A percentile compares a stretch with the other conserved stretches of the same genome.
Conservation (phyloP, 345 rosid genomes). For the Limnanthes douglasii region DNA sequence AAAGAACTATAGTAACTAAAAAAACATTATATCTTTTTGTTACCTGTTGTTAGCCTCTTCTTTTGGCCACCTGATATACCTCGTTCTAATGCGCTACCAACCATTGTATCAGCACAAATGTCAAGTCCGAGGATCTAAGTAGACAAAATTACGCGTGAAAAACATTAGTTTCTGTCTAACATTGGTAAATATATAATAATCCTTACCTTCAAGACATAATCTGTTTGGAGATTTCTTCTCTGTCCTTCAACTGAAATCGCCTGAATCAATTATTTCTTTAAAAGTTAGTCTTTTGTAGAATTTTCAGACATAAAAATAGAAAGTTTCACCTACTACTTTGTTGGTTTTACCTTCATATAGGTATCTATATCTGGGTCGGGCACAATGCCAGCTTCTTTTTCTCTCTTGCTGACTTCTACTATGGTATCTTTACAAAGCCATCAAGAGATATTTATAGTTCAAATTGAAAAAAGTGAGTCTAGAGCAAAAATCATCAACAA, state of each 20-base stretch:
- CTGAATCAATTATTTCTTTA: no score
- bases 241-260: constrained; percentile 25
- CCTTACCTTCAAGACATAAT: constrained; percentile 27
- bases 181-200: no score
- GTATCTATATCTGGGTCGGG: constrained; percentile 49
- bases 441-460: neutral
- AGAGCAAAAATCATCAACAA: neutral
- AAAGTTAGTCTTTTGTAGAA: no score
- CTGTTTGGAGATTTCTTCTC: constrained; percentile 26
- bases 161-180: no score
- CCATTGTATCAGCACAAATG: constrained; percentile 24
- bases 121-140: constrained; percentile 31
- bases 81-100: constrained; percentile 19
- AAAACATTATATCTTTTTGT: neutral
- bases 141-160: neutral
- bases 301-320: no score
- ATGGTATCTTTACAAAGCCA: constrained; percentile 30
- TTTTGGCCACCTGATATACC: constrained; percentile 39
- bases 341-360: constrained; percentile 53
- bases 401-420: constrained; percentile 42
- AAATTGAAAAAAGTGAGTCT: neutral
- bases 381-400: constrained; percentile 31
- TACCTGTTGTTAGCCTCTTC: constrained; percentile 29
- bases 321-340: no score
- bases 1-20: no score